These are phyloP conservation scores for Prunus armeniaca DNA, from an alignment of 306 rosid genomes.

Conservation along the genomic window DNA sequence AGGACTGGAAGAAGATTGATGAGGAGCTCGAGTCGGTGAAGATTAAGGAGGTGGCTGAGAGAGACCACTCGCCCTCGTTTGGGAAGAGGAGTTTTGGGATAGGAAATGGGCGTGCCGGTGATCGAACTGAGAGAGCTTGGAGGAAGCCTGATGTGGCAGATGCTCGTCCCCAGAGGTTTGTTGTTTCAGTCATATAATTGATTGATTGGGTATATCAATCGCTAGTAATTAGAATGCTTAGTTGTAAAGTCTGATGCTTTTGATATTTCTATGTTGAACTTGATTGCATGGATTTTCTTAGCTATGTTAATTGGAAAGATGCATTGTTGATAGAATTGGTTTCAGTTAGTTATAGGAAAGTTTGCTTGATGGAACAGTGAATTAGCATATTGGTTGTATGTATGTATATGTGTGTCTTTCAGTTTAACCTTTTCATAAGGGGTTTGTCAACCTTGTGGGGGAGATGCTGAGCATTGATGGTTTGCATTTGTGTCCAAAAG, in stretches of 20 bases:
- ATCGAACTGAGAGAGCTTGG: conserved; percentile 60
- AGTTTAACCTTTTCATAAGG: background rate
- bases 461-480: background rate
- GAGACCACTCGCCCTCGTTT: conserved; percentile 27
- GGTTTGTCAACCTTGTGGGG: background rate
- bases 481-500: background rate
- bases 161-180: conserved; percentile 57
- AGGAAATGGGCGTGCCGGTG: conserved; percentile 43
- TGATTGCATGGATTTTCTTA: background rate
- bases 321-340: conserved; percentile 12
- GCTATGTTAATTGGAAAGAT: background rate
- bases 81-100: conserved; percentile 61
- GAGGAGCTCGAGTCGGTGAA: conserved; percentile 70
- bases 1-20: conserved; percentile 89
- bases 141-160: conserved; percentile 57
- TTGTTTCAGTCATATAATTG: conserved; percentile 8
- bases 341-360: background rate
- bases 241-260: conserved; percentile 7
- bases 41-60: conserved; percentile 52
- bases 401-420: background rate
- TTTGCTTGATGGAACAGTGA: background rate
- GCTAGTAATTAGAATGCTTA: background rate
- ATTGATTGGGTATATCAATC: background rate
- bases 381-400: background rate
- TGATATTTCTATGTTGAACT: background rate